Percentiles rank a stretch among this genome's conserved stretches.
phyloP scores from a whole-genome alignment of 2,329 filamentous ascomycete species.

The Aspergillus sp. region DNA sequence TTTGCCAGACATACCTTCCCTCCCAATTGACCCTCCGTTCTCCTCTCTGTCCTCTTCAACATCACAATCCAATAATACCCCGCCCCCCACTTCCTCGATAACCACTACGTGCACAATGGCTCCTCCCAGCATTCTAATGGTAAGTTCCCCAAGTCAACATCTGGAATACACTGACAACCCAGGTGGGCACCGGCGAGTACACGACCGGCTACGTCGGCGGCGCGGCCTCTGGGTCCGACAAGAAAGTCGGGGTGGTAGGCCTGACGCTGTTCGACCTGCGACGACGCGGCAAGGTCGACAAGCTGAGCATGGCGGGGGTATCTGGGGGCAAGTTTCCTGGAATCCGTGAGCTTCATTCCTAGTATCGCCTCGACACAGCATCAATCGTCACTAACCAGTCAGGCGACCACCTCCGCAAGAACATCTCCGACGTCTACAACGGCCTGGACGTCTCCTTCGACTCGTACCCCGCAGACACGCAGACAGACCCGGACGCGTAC shows the following conservation, averaged over 20 bases:
- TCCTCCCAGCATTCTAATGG: conserved; percentile 61
- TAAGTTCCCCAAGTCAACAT: conserved; percentile 24
- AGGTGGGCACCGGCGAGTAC: conserved; percentile 91
- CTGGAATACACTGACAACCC: conserved; percentile 4
- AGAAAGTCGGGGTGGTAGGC: conserved; percentile 90
- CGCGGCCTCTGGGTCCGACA: conserved; percentile 77
- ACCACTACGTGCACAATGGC: conserved; percentile 42
- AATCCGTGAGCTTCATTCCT: conserved; percentile 64
- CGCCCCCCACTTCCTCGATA: too few species aligned
- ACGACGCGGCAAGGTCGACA: conserved; percentile 75
- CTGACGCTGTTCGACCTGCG: conserved; percentile 83
- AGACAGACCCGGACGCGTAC: conserved; percentile 69
- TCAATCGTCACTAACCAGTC: conserved; percentile 10
- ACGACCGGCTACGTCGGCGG: conserved; percentile 88
- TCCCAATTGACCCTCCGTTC: too few species aligned
- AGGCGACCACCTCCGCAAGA: conserved; percentile 77
- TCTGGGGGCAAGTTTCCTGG: conserved; percentile 84
- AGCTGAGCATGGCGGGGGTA: conserved; percentile 80
- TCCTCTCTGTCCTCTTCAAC: too few species aligned
- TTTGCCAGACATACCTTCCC: too few species aligned
- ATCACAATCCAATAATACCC: too few species aligned
- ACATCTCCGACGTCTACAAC: conserved; percentile 84
- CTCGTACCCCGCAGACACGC: conserved; percentile 68
- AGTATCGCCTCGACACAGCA: too few species aligned
- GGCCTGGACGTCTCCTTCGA: conserved; percentile 76